A percentile compares a stretch with the other conserved stretches of the same genome.
Conservation (phyloP, 2,329 filamentous ascomycete species). For the Rhynchosporium graminicola region DNA sequence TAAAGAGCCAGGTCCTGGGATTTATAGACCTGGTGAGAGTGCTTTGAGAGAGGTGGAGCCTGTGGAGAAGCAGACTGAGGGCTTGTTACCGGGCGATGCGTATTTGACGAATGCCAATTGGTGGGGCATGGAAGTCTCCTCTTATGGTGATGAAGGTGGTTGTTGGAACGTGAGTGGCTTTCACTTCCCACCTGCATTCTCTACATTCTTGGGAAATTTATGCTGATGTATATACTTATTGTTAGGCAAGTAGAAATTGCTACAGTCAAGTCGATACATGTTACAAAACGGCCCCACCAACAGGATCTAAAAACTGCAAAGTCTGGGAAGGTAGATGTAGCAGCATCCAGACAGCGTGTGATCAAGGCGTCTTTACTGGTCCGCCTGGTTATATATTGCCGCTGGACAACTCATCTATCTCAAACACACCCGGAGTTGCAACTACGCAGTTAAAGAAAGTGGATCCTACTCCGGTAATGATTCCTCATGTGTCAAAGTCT, state of each 20-base stretch:
- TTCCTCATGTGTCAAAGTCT: not conserved
- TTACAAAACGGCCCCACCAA: slow-evolving; percentile 58
- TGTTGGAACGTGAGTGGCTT: slow-evolving; percentile 57
- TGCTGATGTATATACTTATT: not conserved
- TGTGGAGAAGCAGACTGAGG: slow-evolving; percentile 45
- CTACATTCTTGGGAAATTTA: not conserved
- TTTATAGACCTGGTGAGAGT: slow-evolving; percentile 25
- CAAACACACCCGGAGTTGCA: not conserved
- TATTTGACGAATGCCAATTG: slow-evolving; percentile 71
- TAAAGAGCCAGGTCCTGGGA: slow-evolving; percentile 55
- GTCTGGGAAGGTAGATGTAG: slow-evolving; percentile 65
- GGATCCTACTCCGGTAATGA: not conserved
- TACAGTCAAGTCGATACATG: slow-evolving; percentile 62
- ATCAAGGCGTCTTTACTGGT: slow-evolving; percentile 47
- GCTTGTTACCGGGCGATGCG: slow-evolving; percentile 56
- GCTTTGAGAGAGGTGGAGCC: not conserved
- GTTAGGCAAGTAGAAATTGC: slow-evolving; percentile 51
- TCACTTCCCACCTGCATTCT: not conserved
- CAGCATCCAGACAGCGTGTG: slow-evolving; percentile 48
- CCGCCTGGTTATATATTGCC: slow-evolving; percentile 43
- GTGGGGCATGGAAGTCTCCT: slow-evolving; percentile 63
- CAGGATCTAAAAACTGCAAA: slow-evolving; percentile 60
- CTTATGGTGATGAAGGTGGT: slow-evolving; percentile 54
- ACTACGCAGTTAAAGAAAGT: too few species aligned
- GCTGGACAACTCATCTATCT: not conserved